These are phyloP conservation scores for Papiliotrema nemorosa DNA, from an alignment of 1,284 basidiomycete species.

Conservation along the genomic window DNA sequence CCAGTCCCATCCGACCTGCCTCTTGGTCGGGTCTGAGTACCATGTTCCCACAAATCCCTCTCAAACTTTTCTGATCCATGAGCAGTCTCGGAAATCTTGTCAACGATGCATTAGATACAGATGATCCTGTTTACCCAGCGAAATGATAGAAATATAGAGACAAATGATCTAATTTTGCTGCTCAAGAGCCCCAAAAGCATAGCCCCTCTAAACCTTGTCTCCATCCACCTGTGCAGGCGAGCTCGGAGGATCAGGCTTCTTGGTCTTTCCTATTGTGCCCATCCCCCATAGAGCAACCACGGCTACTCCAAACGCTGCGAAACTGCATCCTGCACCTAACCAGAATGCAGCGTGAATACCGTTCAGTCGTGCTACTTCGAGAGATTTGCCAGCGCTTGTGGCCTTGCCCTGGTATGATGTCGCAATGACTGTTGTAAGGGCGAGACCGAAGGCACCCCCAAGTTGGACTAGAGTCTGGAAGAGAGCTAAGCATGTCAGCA, in stretches of 20 bases:
- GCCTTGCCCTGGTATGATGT: constrained; percentile 21
- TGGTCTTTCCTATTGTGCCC: constrained; percentile 28
- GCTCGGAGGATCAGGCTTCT: too few species aligned
- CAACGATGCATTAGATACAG: too few species aligned
- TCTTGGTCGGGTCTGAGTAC: not conserved
- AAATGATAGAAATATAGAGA: too few species aligned
- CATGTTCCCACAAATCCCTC: not conserved
- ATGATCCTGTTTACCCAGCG: not conserved
- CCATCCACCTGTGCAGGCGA: too few species aligned
- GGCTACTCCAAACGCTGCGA: constrained; percentile 32
- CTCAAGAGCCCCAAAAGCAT: too few species aligned
- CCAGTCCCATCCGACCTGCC: constrained; percentile 9
- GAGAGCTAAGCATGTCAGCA: constrained; percentile 53
- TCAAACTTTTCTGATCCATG: too few species aligned
- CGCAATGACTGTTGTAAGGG: constrained; percentile 70
- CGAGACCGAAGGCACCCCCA: constrained; percentile 69
- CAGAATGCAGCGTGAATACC: constrained; percentile 43
- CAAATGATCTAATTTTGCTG: too few species aligned
- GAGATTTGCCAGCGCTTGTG: constrained; percentile 10
- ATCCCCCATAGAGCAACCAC: constrained; percentile 30
- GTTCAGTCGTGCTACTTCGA: constrained; percentile 20
- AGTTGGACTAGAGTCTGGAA: constrained; percentile 54
- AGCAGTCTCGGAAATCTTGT: too few species aligned
- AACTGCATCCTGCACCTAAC: constrained; percentile 38
- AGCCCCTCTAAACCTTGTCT: too few species aligned